Evolutionary conservation across 2,329 filamentous ascomycete genomes (phyloP), one percentile per base, ranked within the genome.

Genomic region (Fusarium tanahbumbuense): DNA sequence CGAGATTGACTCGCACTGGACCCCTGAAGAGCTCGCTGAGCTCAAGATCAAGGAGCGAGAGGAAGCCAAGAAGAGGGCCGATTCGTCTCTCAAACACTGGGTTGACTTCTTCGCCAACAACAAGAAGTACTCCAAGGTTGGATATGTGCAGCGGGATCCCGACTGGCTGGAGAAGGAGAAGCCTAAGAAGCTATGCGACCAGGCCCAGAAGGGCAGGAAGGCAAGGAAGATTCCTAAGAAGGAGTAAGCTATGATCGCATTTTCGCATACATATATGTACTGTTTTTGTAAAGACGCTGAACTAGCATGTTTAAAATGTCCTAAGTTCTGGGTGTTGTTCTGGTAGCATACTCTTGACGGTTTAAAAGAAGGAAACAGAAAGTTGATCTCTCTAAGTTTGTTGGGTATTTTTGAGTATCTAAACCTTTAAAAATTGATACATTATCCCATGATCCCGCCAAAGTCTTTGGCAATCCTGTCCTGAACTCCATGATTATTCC

Each of bases 121-220:
- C 77, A 87, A 91, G 76, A 93, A 93, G 82, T 98, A 98, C 81
- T 88, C 88, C 67, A 88, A 88, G 80, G 92, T 97, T 7, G 96
- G 96, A 6, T 88, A 86, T 77, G 88, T 98, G 16, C 85, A 88
- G 78, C 84, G 88, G 64, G 85, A 88, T 62, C 83, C 82, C 25
- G 84, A 80, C 23, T 91, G 89, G 83, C 84, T 90, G 77, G 85
- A 91, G 76, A 88, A 87, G 73, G 82, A 85, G 81, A 88, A 88
- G 8, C 83, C 83, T 75, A 87, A 87, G 76, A 82, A 85, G 78
- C 81, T 97, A 73, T 98, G 94, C 81, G 87, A 88, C 74, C 80
- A 83, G 72, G 94, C 93, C 44, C 84, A 88, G 76, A 88, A 91
- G 71, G 80, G 81, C 3, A 79, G 88, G 70, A 81, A 81, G 56